phyloP scores from a whole-genome alignment of 2,329 filamentous ascomycete species.

The Dendryphion nanum region DNA sequence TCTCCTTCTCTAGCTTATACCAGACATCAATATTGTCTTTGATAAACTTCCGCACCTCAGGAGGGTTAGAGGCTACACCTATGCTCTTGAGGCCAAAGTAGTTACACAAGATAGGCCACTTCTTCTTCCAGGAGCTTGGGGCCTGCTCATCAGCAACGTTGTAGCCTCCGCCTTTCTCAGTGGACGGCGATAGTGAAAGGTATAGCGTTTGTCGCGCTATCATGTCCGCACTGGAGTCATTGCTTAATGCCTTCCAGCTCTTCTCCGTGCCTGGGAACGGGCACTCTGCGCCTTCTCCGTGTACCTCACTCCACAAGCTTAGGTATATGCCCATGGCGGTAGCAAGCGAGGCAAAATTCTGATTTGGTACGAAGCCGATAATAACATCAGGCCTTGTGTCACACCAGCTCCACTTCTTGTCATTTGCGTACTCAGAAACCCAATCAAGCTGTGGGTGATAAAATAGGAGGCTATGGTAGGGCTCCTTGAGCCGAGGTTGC shows the following conservation, averaged over 20 bases:
- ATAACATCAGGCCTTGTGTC: slow-evolving; percentile 44
- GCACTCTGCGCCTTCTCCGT: slow-evolving; percentile 37
- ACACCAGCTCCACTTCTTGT: slow-evolving; percentile 41
- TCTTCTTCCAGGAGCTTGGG: slow-evolving; percentile 39
- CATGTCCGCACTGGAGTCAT: slow-evolving; percentile 40
- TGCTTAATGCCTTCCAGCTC: slow-evolving; percentile 38
- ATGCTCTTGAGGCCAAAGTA: slow-evolving; percentile 47
- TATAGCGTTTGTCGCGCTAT: slow-evolving; percentile 44
- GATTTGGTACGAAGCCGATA: slow-evolving; percentile 43
- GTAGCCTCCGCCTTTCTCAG: slow-evolving; percentile 36
- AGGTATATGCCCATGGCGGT: slow-evolving; percentile 40
- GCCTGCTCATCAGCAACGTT: slow-evolving; percentile 44
- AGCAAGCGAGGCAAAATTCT: slow-evolving; percentile 40
- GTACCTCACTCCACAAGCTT: slow-evolving; percentile 34
- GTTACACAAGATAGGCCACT: slow-evolving; percentile 47
- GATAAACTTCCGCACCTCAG: slow-evolving; percentile 27
- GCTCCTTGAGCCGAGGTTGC: slow-evolving; percentile 23
- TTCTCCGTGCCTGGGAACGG: slow-evolving; percentile 40
- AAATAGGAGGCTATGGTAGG: slow-evolving; percentile 38
- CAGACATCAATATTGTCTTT: slow-evolving; percentile 24
- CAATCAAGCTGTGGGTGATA: slow-evolving; percentile 44
- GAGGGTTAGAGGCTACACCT: slow-evolving; percentile 13
- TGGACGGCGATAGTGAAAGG: slow-evolving; percentile 37
- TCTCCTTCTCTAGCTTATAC: slow-evolving; percentile 20
- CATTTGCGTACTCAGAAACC: slow-evolving; percentile 29